A percentile compares a stretch with the other conserved stretches of the same genome.
These are phyloP conservation scores for Carex sylvatica DNA, from an alignment of 202 grass and related monocot species.

Conservation along the genomic window DNA sequence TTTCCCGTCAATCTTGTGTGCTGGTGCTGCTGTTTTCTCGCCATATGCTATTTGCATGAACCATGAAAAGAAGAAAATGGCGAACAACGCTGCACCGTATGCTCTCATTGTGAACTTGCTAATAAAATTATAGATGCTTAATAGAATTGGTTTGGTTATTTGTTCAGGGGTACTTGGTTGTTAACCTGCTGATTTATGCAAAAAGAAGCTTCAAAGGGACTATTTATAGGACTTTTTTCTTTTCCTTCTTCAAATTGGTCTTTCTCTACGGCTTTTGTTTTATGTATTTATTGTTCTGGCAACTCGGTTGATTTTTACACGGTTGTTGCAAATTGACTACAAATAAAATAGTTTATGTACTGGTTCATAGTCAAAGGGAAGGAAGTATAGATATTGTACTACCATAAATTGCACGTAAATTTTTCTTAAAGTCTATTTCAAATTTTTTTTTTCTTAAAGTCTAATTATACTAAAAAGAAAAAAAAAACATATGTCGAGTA, in stretches of 20 bases:
- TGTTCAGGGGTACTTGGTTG: not conserved
- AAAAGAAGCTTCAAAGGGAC: not conserved
- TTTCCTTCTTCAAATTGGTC: not conserved
- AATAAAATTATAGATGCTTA: not conserved
- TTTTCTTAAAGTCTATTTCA: too few species aligned
- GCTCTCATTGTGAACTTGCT: not conserved
- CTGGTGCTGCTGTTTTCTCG: not conserved
- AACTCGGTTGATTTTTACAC: not conserved
- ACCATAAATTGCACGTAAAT: too few species aligned
- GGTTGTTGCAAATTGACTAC: slow-evolving; percentile 8
- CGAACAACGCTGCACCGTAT: not conserved
- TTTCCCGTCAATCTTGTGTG: slow-evolving; percentile 22
- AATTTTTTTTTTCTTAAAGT: too few species aligned
- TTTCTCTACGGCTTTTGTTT: not conserved
- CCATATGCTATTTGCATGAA: not conserved
- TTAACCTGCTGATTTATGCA: not conserved
- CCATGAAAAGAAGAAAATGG: slow-evolving; percentile 5
- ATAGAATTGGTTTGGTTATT: not conserved
- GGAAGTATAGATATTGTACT: too few species aligned
- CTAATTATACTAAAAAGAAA: too few species aligned
- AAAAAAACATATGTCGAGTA: not conserved
- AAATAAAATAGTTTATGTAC: not conserved
- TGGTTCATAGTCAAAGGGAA: not conserved
- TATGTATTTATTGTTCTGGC: not conserved
- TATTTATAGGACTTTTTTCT: not conserved